A percentile compares a stretch with the other conserved stretches of the same genome.
Conservation (phyloP, 2,329 filamentous ascomycete species). For the Septoria petroselini region DNA sequence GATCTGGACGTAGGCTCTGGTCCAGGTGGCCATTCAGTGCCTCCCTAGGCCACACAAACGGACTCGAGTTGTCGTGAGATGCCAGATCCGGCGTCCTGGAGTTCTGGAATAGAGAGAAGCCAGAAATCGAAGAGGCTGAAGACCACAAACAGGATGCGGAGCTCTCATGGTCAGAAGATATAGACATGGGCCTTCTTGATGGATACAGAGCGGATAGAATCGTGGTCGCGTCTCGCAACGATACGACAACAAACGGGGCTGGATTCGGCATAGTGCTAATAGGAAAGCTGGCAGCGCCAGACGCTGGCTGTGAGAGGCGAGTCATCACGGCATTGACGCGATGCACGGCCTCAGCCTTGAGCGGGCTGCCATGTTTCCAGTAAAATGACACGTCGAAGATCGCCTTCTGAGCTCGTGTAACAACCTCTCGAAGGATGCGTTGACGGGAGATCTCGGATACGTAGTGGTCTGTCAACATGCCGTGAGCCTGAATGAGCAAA, state of each 20-base stretch:
- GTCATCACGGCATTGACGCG: slow-evolving; percentile 70
- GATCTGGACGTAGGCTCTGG: background rate
- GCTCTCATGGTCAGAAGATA: slow-evolving; percentile 45
- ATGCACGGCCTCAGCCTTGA: slow-evolving; percentile 60
- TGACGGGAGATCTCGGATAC: slow-evolving; percentile 88
- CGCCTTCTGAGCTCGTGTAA: slow-evolving; percentile 72
- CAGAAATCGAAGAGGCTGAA: slow-evolving; percentile 50
- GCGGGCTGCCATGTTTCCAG: slow-evolving; percentile 63
- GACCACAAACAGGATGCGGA: slow-evolving; percentile 49
- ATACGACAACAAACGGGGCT: slow-evolving; percentile 41
- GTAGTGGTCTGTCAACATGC: slow-evolving; percentile 79
- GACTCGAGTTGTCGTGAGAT: background rate
- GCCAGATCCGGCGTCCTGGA: slow-evolving; percentile 10
- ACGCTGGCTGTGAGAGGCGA: slow-evolving; percentile 1
- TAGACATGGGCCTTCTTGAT: slow-evolving; percentile 63
- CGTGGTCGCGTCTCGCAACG: slow-evolving; percentile 75
- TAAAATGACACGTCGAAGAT: slow-evolving; percentile 71
- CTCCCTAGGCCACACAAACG: background rate
- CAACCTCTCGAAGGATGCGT: slow-evolving; percentile 69
- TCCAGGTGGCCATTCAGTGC: background rate
- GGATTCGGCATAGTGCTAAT: background rate
- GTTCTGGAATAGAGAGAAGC: slow-evolving; percentile 49
- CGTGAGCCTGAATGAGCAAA: slow-evolving; percentile 48
- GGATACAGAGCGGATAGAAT: slow-evolving; percentile 82
- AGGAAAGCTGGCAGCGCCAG: background rate